Base-by-base conservation (phyloP, 1,284 basidiomycete species). In the Kalmanozyma brasiliensis region DNA sequence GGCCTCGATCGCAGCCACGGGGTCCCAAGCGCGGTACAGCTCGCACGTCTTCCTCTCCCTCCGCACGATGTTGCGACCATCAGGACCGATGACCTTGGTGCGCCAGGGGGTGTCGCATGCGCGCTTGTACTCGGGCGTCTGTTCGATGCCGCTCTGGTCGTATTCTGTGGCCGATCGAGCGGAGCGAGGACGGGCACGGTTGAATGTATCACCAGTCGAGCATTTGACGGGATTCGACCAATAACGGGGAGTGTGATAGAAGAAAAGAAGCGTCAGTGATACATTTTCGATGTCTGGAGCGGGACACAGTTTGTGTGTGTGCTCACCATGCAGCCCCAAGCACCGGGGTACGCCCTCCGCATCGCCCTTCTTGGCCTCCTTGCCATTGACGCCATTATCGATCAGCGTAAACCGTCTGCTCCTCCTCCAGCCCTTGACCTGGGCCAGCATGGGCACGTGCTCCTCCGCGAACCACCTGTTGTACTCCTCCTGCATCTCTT, bases 1-100 rank as follows among this genome's bases (percentile, higher is more conserved):
- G 17, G 41, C 41, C 11, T 47, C 19, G 30, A 70, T 23, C 2
- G 67, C 67, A 35, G 62, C 62, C 29, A 61, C 41, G 24, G 75
- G 63, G 24, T 79, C 75, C 65, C 70, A 79, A 6, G 75, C 76
- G 2, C 62, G 36, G 44, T 76, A 76, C 17, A 79, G 20, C 10
- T 38, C 9, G 44, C 70, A 71, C n/a, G 61, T 52, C 40, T 73
- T 71, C 13, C 74, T 45, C 40, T 78, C 76, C 8, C 74, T 30
- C n/a, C 49, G 33, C 1, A 63, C n/a, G 8, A 77, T 16, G n/a
- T 68, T 63, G 13, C 22, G 14, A 8, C 13, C 41, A 8, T 46
- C 20, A 1, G 35, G 16, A 6, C 66, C 70, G 10, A 66, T 33
- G 10, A 77, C 55, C 3, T 46, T n/a, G 23, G 38, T 29, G 17